Evolutionary conservation across 352 stramenopile genomes (phyloP).

Genomic region (Phytopythium vexans): DNA sequence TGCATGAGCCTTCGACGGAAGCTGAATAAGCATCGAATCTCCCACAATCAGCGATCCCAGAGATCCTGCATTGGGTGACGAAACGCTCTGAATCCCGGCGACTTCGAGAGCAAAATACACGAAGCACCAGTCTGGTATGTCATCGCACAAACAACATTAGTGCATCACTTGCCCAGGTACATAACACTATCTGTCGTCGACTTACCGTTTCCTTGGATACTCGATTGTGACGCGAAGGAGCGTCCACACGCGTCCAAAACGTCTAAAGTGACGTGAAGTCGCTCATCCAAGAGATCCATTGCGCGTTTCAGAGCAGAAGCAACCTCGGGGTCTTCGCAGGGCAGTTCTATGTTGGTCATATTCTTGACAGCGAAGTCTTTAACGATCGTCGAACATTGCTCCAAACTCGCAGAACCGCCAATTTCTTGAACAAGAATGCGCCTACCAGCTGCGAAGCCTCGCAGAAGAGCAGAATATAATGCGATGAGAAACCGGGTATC

Average conservation of each 20-base stretch:
- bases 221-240: slow-evolving; percentile 1
- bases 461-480: slow-evolving; percentile 31
- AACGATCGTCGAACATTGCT: too few relatives aligned
- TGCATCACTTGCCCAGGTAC: background rate
- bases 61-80: slow-evolving; percentile 6
- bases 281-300: slow-evolving; percentile 30
- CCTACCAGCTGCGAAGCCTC: slow-evolving; percentile 27
- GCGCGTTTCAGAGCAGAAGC: background rate
- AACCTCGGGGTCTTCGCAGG: too few relatives aligned
- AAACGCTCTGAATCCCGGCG: slow-evolving; percentile 25
- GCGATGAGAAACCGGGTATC: slow-evolving; percentile 25
- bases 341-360: too few relatives aligned
- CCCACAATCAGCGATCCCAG: slow-evolving; percentile 55
- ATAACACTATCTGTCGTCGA: background rate
- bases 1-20: slow-evolving; percentile 2
- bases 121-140: slow-evolving; percentile 42
- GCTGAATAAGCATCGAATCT: slow-evolving; percentile 47
- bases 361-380: too few relatives aligned
- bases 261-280: slow-evolving; percentile 32
- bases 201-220: slow-evolving; percentile 12
- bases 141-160: background rate
- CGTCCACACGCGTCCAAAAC: slow-evolving; percentile 46
- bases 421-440: slow-evolving; percentile 11
- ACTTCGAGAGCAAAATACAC: slow-evolving; percentile 51
- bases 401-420: too few relatives aligned